These are phyloP conservation scores for Xerocomellus chrysenteron DNA, from an alignment of 768 basidiomycete genomes.

Conservation along the genomic window DNA sequence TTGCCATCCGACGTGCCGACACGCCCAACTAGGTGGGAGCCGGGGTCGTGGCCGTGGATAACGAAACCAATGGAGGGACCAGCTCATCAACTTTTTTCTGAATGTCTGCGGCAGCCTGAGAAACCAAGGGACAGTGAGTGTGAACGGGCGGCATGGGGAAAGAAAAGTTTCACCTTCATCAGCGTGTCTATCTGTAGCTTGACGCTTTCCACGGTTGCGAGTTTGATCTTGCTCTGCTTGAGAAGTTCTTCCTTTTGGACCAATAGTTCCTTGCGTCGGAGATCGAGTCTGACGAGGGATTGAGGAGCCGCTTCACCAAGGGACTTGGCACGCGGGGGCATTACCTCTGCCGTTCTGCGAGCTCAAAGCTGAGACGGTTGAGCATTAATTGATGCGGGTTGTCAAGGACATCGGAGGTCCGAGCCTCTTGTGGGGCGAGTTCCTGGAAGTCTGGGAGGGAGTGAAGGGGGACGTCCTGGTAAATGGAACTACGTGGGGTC, in stretches of 20 bases:
- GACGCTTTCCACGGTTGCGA: conserved; percentile 70
- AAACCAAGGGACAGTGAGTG: conserved; percentile 13
- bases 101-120: conserved; percentile 65
- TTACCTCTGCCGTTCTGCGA: conserved; percentile 85
- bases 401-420: conserved; percentile 56
- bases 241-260: conserved; percentile 76
- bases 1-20: not conserved
- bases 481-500: conserved; percentile 61
- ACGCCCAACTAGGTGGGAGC: conserved; percentile 16
- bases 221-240: conserved; percentile 75
- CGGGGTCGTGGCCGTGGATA: conserved; percentile 28
- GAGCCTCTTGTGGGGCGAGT: conserved; percentile 68
- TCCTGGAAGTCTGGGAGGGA: conserved; percentile 62
- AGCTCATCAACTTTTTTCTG: conserved; percentile 77
- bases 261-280: conserved; percentile 63
- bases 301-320: conserved; percentile 2
- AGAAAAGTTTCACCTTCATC: conserved; percentile 54
- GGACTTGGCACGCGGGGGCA: conserved; percentile 1
- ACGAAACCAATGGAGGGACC: conserved; percentile 43
- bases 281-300: conserved; percentile 57
- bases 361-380: conserved; percentile 82
- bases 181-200: conserved; percentile 75
- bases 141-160: not conserved
- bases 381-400: conserved; percentile 86
- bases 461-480: conserved; percentile 83